Base-by-base conservation (phyloP, 805 yeast species). In the Myxozyma sirexii region DNA sequence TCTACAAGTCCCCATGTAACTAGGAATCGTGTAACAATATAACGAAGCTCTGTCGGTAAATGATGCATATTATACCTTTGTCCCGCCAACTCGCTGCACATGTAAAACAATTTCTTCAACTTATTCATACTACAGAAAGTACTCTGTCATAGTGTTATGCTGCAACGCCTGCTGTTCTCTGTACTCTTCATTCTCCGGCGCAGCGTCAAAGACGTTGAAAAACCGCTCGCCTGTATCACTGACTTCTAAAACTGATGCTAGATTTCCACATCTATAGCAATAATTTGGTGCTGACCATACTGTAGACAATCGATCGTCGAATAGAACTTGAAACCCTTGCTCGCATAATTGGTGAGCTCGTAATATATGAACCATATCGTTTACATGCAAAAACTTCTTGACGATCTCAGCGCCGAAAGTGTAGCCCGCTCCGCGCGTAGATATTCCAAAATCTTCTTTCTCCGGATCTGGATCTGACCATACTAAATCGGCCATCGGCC, bases 261-360 rank as follows among this genome's bases (percentile, higher is more conserved):
- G 84, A 71, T 94, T 94, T 0, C 99, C 99, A 73, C 99, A 94
- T 62, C 99, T 74, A 70, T 94, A 94, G 71, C 99, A 94, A 71
- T 94, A 94, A 71, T 94, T 94, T 0, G 99, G 99, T 0, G 99
- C 99, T 0, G 94, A 86, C 99, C 99, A 94, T 6, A 94, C 98
- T 0, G 99, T 94, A 38, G 96, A 86, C 47, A 96, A 89, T 63
- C 88, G 81, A 2, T 97, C 97, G 57, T 84, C 84, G 82, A 96
- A 94, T 70, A 92, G 85, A 54, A 90, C 85, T 65, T 93, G 97
- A 70, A 85, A 94, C 0, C 99, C 99, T 70, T 93, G 97, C 70
- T 94, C 94, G 72, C 99, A 96, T 41, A 94, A 78, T 72, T 94
- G 99, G 72, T 94, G 99, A 0, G 99, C 99, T 45, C 99, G 77